These are phyloP conservation scores for Entrophospora sp. DNA, from an alignment of 192 early-diverging fungal genomes.

Conservation along the genomic window DNA sequence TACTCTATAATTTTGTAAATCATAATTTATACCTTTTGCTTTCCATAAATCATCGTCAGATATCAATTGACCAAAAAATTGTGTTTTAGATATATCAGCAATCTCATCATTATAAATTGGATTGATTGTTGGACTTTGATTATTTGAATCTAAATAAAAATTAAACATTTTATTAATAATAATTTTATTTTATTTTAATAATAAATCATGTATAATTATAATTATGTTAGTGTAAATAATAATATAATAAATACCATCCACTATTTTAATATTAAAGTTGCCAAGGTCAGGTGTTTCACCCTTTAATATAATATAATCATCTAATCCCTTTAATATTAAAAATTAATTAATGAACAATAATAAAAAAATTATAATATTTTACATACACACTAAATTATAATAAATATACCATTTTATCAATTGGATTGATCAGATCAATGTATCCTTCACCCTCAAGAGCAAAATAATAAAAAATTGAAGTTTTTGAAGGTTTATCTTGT, in stretches of 20 bases:
- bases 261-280: slow-evolving; percentile 54
- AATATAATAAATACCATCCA: slow-evolving; percentile 39
- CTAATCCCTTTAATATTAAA: slow-evolving; percentile 19
- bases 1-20: too few species aligned
- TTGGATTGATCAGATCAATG: slow-evolving; percentile 34
- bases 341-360: background rate
- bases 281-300: slow-evolving; percentile 64
- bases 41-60: slow-evolving; percentile 48
- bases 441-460: slow-evolving; percentile 66
- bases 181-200: background rate
- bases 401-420: background rate
- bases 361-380: background rate
- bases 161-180: background rate
- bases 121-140: background rate
- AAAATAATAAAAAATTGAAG: slow-evolving; percentile 68
- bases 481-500: slow-evolving; percentile 32
- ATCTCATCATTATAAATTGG: background rate
- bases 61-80: slow-evolving; percentile 29
- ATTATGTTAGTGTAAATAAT: background rate
- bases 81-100: slow-evolving; percentile 26
- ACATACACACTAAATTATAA: background rate
- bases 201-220: background rate
- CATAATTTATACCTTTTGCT: slow-evolving; percentile 38
- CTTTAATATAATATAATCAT: slow-evolving; percentile 31
- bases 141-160: background rate